Evolutionary conservation across 257 asterid species (phyloP).

Genomic region (Solanum sejunctum): DNA sequence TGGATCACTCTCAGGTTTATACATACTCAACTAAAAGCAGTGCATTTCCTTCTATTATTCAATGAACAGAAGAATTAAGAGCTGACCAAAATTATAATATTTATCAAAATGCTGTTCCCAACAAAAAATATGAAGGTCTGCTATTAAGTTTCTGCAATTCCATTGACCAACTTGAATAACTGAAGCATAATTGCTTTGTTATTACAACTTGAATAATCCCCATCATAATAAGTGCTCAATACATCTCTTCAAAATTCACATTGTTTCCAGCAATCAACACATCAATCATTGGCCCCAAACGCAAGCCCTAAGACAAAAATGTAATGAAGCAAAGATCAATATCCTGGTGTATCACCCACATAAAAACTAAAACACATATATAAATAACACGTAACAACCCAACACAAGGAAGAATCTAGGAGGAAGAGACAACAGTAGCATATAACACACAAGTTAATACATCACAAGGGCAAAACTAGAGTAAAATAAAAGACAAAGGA

Average conservation of each 20-base stretch:
- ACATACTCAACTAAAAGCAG: not conserved
- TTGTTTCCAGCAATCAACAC: not conserved
- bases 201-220: not conserved
- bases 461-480: not conserved
- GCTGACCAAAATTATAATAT: not conserved
- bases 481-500: not conserved
- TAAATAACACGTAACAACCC: not conserved
- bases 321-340: not conserved
- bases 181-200: not conserved
- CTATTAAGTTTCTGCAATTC: not conserved
- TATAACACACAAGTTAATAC: not conserved
- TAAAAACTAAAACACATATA: not conserved
- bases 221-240: not conserved
- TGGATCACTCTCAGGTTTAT: not conserved
- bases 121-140: not conserved
- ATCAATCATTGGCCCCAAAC: conserved; percentile 58
- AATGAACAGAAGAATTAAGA: not conserved
- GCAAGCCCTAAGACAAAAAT: conserved; percentile 41
- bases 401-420: not conserved
- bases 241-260: not conserved
- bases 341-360: not conserved
- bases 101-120: not conserved
- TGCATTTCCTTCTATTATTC: not conserved
- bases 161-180: not conserved
- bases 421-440: not conserved